Evolutionary conservation across 805 yeast genomes (phyloP), one percentile per base, ranked within the genome.

Genomic region (Jamesozyma hellenica): DNA sequence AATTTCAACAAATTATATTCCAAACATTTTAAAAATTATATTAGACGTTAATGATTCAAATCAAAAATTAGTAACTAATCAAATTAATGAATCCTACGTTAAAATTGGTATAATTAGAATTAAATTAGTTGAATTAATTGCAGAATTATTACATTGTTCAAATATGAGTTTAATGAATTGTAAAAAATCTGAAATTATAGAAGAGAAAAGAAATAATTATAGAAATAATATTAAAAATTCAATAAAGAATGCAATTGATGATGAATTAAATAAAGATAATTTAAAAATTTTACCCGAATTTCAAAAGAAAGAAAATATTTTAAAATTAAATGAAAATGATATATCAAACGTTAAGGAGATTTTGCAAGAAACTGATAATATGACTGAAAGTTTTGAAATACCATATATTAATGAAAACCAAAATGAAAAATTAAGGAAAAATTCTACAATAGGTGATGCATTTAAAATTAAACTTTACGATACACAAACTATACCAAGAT

Each of bases 81-180:
- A 87, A 29, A 70, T 82, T 48, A 84, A 86, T 15, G 61, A 62
- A 23, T 71, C 74, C 11, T 56, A 38, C 49, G 79, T 77, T 51
- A 87, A 92, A 1, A 64, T 92, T 17, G 98, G 98, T 0, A 85
- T 90, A 58, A 94, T 88, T 51, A 71, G 88, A 47, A 88, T 92
- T 63, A 84, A 87, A 55, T 74, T 92, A 18, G 79, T 95, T 44
- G 99, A 92, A 62, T 66, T 92, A 38, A 76, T 92, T 36, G 98
- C 98, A 0, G 99, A 92, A 55, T 68, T 92, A 31, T 69, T 92
- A 41, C 98, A 92, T 61, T 92, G 99, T 56, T 86, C 96, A n/a
- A 92, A 92, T 63, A 92, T 92, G 97, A 85, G 82, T 0, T 68
- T 87, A 15, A 71, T 92, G 48, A 92, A 90, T 58, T 86, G 88